Base-by-base conservation (phyloP, 768 basidiomycete species). In the Saitozyma podzolica region DNA sequence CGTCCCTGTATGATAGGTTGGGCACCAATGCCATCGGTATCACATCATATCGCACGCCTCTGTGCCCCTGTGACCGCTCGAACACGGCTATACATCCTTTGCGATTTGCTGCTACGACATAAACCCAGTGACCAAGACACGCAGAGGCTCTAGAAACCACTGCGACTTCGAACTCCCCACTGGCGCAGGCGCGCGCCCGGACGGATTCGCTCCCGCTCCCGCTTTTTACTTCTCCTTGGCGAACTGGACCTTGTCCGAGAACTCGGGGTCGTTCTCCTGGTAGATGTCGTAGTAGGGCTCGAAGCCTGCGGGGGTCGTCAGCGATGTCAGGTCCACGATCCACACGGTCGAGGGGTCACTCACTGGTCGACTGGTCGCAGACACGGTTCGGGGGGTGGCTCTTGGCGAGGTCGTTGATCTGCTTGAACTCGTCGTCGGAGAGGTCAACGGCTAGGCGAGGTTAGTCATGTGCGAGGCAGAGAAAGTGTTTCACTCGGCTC, bases 281-380 rank as follows among this genome's bases (percentile, higher is more conserved):
- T 74, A 76, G 68, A 76, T 74, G 59, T 76, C 75, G 67, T 76
- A 76, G 58, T 42, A 45, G 37, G 72, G 72, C 60, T 76, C 69
- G 63, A 72, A 69, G 40, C 56, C 73, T 74, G 53, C 17, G 45
- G 2, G 43, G 43, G 43, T 59, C 40, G 61, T 58, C 48, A 17
- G 42, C 10, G 43, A 16, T 39, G 41, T 45, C 37, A 50, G 17
- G 8, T 40, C 16, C 9, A 39, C 14, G 52, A 20, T 19, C 43
- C 9, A 40, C 29, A 29, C 29, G 29, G 29, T 0, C 19, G 6
- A 16, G 10, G 17, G 39, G 13, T 13, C 17, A 72, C 74, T 65
- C 58, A 75, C 74, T 59, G 66, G 65, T 65, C 56, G 66, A 61
- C 61, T 76, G 75, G 63, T 76, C 75, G 64, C 75, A 76, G 45